Conservation (phyloP, 441 rosid species). For the Populus trichocarpa region DNA sequence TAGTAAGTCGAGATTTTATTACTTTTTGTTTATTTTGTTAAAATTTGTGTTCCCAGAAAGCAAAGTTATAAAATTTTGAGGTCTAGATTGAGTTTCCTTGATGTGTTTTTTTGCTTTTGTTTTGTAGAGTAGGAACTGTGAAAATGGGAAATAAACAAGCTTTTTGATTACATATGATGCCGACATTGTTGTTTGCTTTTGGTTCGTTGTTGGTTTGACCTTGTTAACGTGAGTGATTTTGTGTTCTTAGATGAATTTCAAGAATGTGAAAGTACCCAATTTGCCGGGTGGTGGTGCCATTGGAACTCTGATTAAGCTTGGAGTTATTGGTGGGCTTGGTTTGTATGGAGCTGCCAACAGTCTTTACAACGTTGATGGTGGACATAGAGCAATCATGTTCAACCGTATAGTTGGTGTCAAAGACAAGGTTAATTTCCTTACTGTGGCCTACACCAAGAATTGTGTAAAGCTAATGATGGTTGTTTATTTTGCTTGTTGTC, state of each 20-base stretch:
- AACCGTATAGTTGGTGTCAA: slow-evolving; percentile 73
- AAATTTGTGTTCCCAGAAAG: not conserved
- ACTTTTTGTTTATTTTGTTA: not conserved
- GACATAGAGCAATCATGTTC: slow-evolving; percentile 85
- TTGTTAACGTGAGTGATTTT: not conserved
- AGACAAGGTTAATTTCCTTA: slow-evolving; percentile 50
- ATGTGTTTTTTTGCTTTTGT: not conserved
- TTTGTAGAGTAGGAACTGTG: not conserved
- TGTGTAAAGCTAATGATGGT: not conserved
- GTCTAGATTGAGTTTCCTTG: not conserved
- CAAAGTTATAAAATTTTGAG: not conserved
- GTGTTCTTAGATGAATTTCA: slow-evolving; percentile 51
- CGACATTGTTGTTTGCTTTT: not conserved
- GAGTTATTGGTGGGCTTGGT: slow-evolving; percentile 66
- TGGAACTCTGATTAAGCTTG: slow-evolving; percentile 61
- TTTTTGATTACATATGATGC: no score
- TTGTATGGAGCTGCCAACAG: slow-evolving; percentile 66
- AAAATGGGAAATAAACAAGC: not conserved
- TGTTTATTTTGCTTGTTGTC: not conserved
- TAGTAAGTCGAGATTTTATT: no score
- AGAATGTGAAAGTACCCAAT: slow-evolving; percentile 70
- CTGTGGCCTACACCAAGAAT: not conserved
- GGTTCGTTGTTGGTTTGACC: not conserved
- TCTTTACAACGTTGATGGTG: slow-evolving; percentile 94
- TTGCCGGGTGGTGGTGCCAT: slow-evolving; percentile 69